Evolutionary conservation across 2,329 filamentous ascomycete genomes (phyloP).

Genomic region (Curvularia spicifera): DNA sequence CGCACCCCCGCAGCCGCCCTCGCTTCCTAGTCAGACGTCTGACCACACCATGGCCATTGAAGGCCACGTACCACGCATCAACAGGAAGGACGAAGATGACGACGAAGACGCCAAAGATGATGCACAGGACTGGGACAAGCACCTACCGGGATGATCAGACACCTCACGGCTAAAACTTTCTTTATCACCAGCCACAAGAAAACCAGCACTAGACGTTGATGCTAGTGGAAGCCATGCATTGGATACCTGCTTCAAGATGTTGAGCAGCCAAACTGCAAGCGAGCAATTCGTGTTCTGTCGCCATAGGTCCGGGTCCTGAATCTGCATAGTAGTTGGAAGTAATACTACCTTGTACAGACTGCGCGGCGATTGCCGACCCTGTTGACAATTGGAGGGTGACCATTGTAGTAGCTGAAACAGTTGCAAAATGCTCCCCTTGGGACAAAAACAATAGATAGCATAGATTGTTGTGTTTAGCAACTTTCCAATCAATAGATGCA

Average conservation of each 20-base stretch:
- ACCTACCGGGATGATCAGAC: constrained; percentile 33
- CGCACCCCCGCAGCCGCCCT: constrained; percentile 37
- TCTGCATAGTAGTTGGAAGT: not conserved
- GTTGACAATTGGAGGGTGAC: not conserved
- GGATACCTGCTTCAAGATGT: not conserved
- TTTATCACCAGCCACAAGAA: not conserved
- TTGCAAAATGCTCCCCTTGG: not conserved
- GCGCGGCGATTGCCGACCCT: not conserved
- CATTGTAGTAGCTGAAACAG: not conserved
- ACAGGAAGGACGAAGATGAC: constrained; percentile 23
- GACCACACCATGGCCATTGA: constrained; percentile 48
- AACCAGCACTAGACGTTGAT: not conserved
- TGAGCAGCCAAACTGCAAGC: no score
- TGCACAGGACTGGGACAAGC: constrained; percentile 45
- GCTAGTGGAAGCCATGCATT: not conserved
- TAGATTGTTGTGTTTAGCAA: no score
- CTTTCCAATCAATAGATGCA: not conserved
- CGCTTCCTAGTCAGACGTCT: constrained; percentile 23
- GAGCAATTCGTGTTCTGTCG: not conserved
- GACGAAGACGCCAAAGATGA: constrained; percentile 32
- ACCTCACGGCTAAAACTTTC: not conserved
- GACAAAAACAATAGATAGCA: not conserved
- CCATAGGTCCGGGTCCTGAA: not conserved
- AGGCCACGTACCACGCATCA: constrained; percentile 44
- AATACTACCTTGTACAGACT: not conserved